Evolutionary conservation across 768 basidiomycete species (phyloP).

Genomic region (Agrocybe praecox): DNA sequence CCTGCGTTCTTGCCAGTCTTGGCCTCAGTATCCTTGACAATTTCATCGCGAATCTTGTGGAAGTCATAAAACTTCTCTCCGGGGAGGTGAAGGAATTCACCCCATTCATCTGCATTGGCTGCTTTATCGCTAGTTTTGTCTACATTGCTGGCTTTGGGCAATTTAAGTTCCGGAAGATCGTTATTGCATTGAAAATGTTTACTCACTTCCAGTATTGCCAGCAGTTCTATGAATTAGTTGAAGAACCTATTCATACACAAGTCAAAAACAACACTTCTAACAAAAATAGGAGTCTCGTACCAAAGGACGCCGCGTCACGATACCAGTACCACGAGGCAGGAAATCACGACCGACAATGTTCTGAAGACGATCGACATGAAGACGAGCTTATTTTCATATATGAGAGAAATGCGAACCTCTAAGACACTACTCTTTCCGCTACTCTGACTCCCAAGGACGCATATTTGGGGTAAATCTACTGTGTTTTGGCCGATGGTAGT

Average conservation of each 20-base stretch:
- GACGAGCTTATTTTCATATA: conserved; percentile 3
- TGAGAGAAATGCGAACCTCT: conserved; percentile 54
- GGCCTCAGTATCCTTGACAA: conserved; percentile 94
- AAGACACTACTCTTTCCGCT: conserved; percentile 93
- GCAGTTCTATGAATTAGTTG: conserved; percentile 91
- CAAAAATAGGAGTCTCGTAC: conserved; percentile 44
- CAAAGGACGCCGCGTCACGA: conserved; percentile 95
- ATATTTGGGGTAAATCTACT: conserved; percentile 92
- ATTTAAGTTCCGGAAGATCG: conserved; percentile 15
- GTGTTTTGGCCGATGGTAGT: conserved; percentile 74
- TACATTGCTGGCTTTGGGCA: conserved; percentile 43
- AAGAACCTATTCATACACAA: conserved; percentile 58
- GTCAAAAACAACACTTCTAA: conserved; percentile 2
- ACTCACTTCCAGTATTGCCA: conserved; percentile 33
- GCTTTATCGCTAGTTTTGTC: conserved; percentile 64
- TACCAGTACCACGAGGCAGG: conserved; percentile 97
- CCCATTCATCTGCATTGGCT: conserved; percentile 96
- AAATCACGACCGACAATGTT: conserved; percentile 99
- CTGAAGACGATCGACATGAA: conserved; percentile 38
- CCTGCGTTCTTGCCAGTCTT: conserved; percentile 99
- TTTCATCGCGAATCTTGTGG: conserved; percentile 94
- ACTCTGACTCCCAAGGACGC: conserved; percentile 89
- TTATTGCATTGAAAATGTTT: neutral
- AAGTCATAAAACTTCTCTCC: conserved; percentile 99
- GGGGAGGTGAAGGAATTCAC: conserved; percentile 96